These are phyloP conservation scores for Penicillium sp. DNA, from an alignment of 2,329 filamentous ascomycete genomes.

Conservation along the genomic window DNA sequence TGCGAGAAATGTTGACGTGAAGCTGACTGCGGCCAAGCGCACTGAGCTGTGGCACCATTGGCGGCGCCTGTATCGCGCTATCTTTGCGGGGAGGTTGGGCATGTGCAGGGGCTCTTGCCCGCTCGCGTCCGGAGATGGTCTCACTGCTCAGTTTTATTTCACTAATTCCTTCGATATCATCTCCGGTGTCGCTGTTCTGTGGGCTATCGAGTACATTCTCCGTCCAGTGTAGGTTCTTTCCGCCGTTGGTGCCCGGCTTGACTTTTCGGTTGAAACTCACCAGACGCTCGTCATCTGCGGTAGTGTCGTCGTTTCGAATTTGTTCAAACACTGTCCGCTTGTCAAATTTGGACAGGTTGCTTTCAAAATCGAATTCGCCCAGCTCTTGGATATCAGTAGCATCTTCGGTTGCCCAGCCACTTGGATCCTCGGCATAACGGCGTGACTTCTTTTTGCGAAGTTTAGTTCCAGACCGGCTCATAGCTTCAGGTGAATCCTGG, in stretches of 20 bases:
- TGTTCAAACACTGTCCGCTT: constrained; percentile 89
- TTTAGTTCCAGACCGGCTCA: constrained; percentile 29
- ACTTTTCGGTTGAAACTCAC: constrained; percentile 79
- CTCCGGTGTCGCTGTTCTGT: constrained; percentile 72
- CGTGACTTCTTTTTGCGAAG: constrained; percentile 47
- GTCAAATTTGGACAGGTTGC: constrained; percentile 88
- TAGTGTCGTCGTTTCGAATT: constrained; percentile 81
- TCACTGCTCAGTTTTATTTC: constrained; percentile 46
- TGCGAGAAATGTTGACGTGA: constrained; percentile 31
- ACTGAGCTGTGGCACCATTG: constrained; percentile 35
- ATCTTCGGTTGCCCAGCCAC: constrained; percentile 94
- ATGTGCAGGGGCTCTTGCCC: constrained; percentile 37
- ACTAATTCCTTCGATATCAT: constrained; percentile 47
- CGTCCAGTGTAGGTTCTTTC: constrained; percentile 86
- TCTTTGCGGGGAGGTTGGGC: constrained; percentile 41
- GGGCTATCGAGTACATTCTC: constrained; percentile 80
- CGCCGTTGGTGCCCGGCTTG: constrained; percentile 66
- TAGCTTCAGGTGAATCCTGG: constrained; percentile 39
- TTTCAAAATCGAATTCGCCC: constrained; percentile 91
- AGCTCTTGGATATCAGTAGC: constrained; percentile 91
- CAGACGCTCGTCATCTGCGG: constrained; percentile 86
- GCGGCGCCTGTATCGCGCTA: constrained; percentile 40
- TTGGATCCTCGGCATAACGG: constrained; percentile 57
- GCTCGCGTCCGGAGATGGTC: constrained; percentile 43
- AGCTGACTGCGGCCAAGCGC: constrained; percentile 35